Conservation (phyloP, 257 asterid genomes). For the Solanum infundibuliforme region DNA sequence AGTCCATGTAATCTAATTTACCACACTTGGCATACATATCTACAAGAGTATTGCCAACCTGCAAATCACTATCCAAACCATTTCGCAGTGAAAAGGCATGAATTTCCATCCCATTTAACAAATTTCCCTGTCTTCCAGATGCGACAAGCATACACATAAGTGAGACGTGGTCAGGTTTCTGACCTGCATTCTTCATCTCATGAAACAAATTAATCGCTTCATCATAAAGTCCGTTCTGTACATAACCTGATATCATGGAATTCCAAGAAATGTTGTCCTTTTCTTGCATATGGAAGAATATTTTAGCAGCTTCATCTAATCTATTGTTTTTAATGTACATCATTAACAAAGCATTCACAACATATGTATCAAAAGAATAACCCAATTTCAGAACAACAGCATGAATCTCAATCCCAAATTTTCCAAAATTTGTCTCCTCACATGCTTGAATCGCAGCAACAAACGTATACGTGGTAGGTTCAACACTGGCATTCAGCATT, state of each 20-base stretch:
- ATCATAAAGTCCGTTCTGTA: conserved; percentile 40
- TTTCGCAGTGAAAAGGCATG: conserved; percentile 63
- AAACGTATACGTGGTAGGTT: conserved; percentile 56
- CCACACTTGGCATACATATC: conserved; percentile 94
- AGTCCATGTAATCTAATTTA: conserved; percentile 40
- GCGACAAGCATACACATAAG: conserved; percentile 55
- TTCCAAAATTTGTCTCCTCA: conserved; percentile 33
- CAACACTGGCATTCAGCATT: conserved; percentile 30
- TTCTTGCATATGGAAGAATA: conserved; percentile 30
- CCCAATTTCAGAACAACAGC: conserved; percentile 33
- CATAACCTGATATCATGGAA: conserved; percentile 65
- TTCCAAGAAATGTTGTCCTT: conserved; percentile 69
- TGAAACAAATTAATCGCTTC: conserved; percentile 36
- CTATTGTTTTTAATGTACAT: conserved; percentile 48
- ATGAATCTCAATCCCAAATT: conserved; percentile 43
- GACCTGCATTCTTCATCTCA: conserved; percentile 26
- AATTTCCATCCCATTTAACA: conserved; percentile 56
- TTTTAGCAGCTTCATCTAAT: conserved; percentile 42
- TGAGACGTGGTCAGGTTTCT: conserved; percentile 48
- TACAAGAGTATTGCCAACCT: conserved; percentile 55
- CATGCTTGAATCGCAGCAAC: conserved; percentile 77
- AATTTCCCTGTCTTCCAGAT: conserved; percentile 45
- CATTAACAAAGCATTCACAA: conserved; percentile 59
- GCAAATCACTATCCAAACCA: conserved; percentile 46
- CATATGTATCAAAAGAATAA: conserved; percentile 29